Conservation (phyloP, 768 basidiomycete species). For the Rhodocollybia butyracea region DNA sequence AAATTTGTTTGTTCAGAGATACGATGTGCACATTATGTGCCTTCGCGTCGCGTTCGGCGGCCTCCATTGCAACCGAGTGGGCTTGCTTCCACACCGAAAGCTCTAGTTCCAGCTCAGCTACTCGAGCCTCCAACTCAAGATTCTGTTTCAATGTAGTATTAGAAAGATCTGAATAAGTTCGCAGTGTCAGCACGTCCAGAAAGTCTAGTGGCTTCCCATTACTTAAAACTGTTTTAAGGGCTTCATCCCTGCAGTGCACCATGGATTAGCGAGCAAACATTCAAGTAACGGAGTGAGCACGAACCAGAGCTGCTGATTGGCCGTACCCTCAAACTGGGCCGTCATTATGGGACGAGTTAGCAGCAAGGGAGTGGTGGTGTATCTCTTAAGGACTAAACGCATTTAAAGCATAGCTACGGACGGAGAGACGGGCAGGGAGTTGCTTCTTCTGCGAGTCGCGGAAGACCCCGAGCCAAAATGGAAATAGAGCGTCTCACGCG, state of each 20-base stretch:
- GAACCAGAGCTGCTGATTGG: slow-evolving; percentile 63
- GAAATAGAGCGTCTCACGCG: slow-evolving; percentile 46
- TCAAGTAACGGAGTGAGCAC: not conserved
- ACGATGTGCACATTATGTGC: slow-evolving; percentile 67
- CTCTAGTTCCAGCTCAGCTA: slow-evolving; percentile 68
- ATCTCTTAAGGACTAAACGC: slow-evolving; percentile 8
- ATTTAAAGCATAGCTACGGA: slow-evolving; percentile 43
- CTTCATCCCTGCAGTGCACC: slow-evolving; percentile 65
- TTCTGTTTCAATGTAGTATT: slow-evolving; percentile 62
- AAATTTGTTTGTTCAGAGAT: slow-evolving; percentile 62
- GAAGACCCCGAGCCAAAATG: slow-evolving; percentile 43
- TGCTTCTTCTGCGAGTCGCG: slow-evolving; percentile 51
- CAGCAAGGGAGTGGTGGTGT: slow-evolving; percentile 26
- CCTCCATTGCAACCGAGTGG: slow-evolving; percentile 58
- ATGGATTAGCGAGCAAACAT: not conserved
- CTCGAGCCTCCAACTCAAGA: slow-evolving; percentile 57
- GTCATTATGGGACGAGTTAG: slow-evolving; percentile 42
- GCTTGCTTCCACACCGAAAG: slow-evolving; percentile 70
- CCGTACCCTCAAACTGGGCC: slow-evolving; percentile 52
- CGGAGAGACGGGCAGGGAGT: slow-evolving; percentile 49
- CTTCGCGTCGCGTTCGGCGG: slow-evolving; percentile 58
- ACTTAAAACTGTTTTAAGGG: slow-evolving; percentile 62
- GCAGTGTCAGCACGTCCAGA: not conserved
- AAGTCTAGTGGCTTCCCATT: slow-evolving; percentile 7
- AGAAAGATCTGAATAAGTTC: slow-evolving; percentile 51